Evolutionary conservation across 352 stramenopile genomes (phyloP).

Genomic region (Globisporangium ultimum): DNA sequence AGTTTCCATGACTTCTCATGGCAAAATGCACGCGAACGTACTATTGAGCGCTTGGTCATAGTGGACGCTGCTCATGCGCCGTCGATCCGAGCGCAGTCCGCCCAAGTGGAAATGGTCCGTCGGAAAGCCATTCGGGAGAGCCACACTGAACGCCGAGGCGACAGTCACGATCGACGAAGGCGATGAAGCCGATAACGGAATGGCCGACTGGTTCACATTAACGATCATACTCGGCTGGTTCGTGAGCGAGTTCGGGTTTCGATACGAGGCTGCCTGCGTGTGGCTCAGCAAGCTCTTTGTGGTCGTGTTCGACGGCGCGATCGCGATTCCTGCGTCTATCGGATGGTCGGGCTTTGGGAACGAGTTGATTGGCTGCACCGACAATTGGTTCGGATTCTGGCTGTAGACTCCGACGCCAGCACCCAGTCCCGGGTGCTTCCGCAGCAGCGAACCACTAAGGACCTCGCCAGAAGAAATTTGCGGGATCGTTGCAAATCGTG

Average conservation of each 20-base stretch:
- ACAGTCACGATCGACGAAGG: slow-evolving; percentile 43
- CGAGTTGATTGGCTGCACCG: slow-evolving; percentile 20
- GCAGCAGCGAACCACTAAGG: slow-evolving; percentile 39
- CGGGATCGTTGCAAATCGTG: slow-evolving; percentile 7
- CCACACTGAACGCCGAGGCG: slow-evolving; percentile 33
- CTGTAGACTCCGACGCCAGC: background rate
- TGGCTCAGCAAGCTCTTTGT: slow-evolving; percentile 33
- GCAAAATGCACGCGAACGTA: slow-evolving; percentile 9
- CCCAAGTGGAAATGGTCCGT: slow-evolving; percentile 35
- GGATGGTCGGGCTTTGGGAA: slow-evolving; percentile 41
- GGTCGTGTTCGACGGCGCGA: slow-evolving; percentile 43
- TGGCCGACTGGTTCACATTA: slow-evolving; percentile 20
- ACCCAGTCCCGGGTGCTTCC: slow-evolving; percentile 28
- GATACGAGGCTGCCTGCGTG: slow-evolving; percentile 14
- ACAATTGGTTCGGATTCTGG: slow-evolving; percentile 14
- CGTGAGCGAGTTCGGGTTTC: slow-evolving; percentile 15
- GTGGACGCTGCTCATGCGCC: slow-evolving; percentile 47
- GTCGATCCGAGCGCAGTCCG: slow-evolving; percentile 36
- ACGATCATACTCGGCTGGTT: too few species aligned
- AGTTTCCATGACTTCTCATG: background rate
- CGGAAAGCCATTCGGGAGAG: slow-evolving; percentile 15
- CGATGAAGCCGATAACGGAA: slow-evolving; percentile 11
- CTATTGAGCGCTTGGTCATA: slow-evolving; percentile 46
- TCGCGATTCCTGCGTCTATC: slow-evolving; percentile 35
- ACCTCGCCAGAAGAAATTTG: slow-evolving; percentile 35